phyloP scores from a whole-genome alignment of 2,329 filamentous ascomycete species.

The Plenodomus lindquistii region DNA sequence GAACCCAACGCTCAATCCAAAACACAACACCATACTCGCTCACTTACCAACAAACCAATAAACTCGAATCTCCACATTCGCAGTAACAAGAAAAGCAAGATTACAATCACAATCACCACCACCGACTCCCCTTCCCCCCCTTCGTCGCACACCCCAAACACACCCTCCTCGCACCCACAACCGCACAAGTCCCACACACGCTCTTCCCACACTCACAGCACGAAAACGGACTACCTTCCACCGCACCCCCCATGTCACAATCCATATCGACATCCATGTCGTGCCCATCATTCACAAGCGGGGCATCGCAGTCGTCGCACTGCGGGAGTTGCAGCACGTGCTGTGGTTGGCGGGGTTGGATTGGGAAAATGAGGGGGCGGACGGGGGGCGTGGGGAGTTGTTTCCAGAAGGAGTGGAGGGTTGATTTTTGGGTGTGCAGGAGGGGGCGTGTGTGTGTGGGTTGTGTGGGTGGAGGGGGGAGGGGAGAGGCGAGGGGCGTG shows the following conservation, averaged over 20 bases:
- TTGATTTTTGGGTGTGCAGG: slow-evolving; percentile 46
- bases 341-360: slow-evolving; percentile 13
- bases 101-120: too few species aligned
- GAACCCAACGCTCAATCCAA: background rate
- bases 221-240: slow-evolving; percentile 34
- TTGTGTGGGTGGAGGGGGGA: slow-evolving; percentile 26
- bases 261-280: slow-evolving; percentile 47
- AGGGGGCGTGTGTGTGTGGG: slow-evolving; percentile 8
- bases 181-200: slow-evolving; percentile 50
- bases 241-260: slow-evolving; percentile 31
- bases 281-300: slow-evolving; percentile 32
- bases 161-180: slow-evolving; percentile 41
- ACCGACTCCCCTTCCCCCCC: slow-evolving; percentile 42
- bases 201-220: slow-evolving; percentile 46
- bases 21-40: too few species aligned
- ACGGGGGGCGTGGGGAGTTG: slow-evolving; percentile 41
- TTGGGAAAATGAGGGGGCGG: slow-evolving; percentile 19
- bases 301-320: slow-evolving; percentile 52
- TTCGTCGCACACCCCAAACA: slow-evolving; percentile 50
- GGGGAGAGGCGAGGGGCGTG: slow-evolving; percentile 33
- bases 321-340: slow-evolving; percentile 17
- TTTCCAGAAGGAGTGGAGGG: slow-evolving; percentile 54
- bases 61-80: too few species aligned
- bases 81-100: too few species aligned
- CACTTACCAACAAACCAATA: slow-evolving; percentile 1